Percentiles rank a stretch among this genome's conserved stretches.
Conservation (phyloP, 345 rosid species). For the Clarkia xantiana region DNA sequence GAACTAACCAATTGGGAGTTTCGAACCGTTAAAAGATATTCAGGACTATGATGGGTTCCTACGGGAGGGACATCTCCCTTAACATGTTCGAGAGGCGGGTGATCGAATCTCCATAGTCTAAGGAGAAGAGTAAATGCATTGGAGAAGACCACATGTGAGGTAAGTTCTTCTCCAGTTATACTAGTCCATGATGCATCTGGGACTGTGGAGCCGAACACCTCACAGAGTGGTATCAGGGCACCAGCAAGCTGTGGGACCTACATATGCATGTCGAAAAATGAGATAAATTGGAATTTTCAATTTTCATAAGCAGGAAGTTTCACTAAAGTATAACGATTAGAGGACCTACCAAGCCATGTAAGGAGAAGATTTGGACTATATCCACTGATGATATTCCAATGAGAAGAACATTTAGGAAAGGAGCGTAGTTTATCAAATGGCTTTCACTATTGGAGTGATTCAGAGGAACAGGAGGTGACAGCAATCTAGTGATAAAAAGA, state of each 20-base stretch:
- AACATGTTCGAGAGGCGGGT: conserved; percentile 58
- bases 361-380: conserved; percentile 70
- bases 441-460: conserved; percentile 61
- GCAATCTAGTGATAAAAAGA: conserved; percentile 54
- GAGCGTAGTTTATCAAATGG: conserved; percentile 64
- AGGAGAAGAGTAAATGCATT: conserved; percentile 79
- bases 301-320: background rate
- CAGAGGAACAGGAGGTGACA: conserved; percentile 63
- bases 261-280: conserved; percentile 2
- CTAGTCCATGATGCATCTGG: conserved; percentile 54
- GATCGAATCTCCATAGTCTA: conserved; percentile 82
- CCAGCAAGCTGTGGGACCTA: conserved; percentile 87
- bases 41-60: conserved; percentile 59
- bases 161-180: conserved; percentile 61
- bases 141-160: conserved; percentile 70
- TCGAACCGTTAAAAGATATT: conserved; percentile 64
- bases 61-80: conserved; percentile 57
- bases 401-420: conserved; percentile 72
- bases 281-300: background rate
- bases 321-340: background rate
- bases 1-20: conserved; percentile 52
- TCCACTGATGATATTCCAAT: conserved; percentile 78
- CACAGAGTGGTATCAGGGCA: conserved; percentile 85
- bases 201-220: conserved; percentile 67
- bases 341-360: conserved; percentile 75